phyloP scores from a whole-genome alignment of 805 yeast genomes.

The Grigorovia yakushimaensis region DNA sequence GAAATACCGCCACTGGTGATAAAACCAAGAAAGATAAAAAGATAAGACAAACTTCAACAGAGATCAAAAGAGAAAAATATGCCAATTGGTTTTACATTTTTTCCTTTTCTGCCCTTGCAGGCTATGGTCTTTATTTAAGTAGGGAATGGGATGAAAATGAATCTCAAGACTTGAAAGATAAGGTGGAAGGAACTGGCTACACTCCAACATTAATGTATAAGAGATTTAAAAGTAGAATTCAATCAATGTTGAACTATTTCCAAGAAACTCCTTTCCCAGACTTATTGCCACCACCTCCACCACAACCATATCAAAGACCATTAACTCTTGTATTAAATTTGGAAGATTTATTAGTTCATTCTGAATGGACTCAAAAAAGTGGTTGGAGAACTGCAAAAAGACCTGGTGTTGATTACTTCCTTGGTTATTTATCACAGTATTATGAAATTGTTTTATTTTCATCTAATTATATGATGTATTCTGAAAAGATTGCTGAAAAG shows the following conservation, averaged over 20 bases:
- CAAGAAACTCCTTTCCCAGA: conserved; percentile 91
- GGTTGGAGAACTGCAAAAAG: conserved; percentile 99
- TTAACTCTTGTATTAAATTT: conserved; percentile 79
- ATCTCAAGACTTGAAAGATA: conserved; percentile 46
- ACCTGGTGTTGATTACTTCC: conserved; percentile 94
- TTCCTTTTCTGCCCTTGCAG: conserved; percentile 37
- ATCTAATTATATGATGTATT: conserved; percentile 73
- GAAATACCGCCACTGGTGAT: conserved; percentile 14
- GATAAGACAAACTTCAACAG: conserved; percentile 61
- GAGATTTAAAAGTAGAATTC: conserved; percentile 62
- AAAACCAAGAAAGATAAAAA: conserved; percentile 27
- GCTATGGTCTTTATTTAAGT: conserved; percentile 56
- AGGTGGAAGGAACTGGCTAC: conserved; percentile 55
- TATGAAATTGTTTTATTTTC: conserved; percentile 92
- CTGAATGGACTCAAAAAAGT: conserved; percentile 80
- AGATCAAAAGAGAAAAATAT: conserved; percentile 70
- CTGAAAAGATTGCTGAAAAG: conserved; percentile 76
- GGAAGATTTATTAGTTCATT: conserved; percentile 84
- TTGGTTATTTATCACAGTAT: conserved; percentile 89
- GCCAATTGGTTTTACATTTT: conserved; percentile 66
- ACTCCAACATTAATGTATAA: conserved; percentile 53
- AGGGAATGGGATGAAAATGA: conserved; percentile 82
- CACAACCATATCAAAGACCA: conserved; percentile 88
- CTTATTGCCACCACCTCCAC: conserved; percentile 83
- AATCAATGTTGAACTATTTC: conserved; percentile 70